Evolutionary conservation across 2,329 filamentous ascomycete species (phyloP).

Genomic region (Penicillium janthinellum): DNA sequence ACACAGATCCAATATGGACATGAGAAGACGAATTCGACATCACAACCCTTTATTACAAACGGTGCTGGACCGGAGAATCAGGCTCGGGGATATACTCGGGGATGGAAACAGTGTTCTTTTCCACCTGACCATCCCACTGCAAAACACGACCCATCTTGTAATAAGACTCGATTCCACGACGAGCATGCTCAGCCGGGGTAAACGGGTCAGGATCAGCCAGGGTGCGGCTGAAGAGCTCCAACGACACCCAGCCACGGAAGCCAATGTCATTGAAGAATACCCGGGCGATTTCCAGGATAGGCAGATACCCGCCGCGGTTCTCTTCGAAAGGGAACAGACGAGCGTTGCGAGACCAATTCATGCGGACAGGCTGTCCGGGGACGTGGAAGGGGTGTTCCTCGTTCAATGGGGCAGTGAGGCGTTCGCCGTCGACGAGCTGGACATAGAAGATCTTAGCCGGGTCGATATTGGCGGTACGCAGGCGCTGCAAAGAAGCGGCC

Average conservation of each 20-base stretch:
- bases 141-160: conserved; percentile 23
- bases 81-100: conserved; percentile 3
- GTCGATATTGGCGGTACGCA: conserved; percentile 58
- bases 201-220: conserved; percentile 28
- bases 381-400: conserved; percentile 57
- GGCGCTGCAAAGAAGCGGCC: conserved; percentile 55
- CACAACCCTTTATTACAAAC: conserved; percentile 13
- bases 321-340: conserved; percentile 67
- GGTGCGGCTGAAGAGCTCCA: conserved; percentile 29
- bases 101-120: conserved; percentile 1
- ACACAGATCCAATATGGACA: background rate
- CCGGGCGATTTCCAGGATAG: conserved; percentile 59
- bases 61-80: conserved; percentile 23
- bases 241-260: conserved; percentile 29
- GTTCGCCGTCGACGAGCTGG: conserved; percentile 73
- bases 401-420: conserved; percentile 54
- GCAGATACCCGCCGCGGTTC: conserved; percentile 66
- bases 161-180: conserved; percentile 29
- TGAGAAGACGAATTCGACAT: background rate
- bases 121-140: conserved; percentile 18
- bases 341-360: conserved; percentile 78
- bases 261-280: conserved; percentile 29
- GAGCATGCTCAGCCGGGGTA: conserved; percentile 27
- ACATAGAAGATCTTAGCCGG: conserved; percentile 70
- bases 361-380: conserved; percentile 59